These are phyloP conservation scores for Hanseniaspora osmophila DNA, from an alignment of 805 yeast species.

Conservation along the genomic window DNA sequence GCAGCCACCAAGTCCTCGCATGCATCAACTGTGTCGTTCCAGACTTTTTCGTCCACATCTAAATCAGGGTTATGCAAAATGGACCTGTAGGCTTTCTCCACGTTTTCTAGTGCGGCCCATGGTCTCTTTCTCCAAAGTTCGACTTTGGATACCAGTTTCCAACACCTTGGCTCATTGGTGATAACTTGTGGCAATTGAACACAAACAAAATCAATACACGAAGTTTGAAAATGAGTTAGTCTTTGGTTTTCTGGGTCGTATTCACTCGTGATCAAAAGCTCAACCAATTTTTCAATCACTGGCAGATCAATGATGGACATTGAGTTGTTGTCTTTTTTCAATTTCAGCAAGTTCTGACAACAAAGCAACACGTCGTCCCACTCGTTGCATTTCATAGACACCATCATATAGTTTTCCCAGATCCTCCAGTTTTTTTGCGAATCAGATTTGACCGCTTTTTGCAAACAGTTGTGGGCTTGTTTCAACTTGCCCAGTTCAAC, in stretches of 20 bases:
- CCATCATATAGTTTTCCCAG: conserved; percentile 75
- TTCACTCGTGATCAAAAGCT: conserved; percentile 39
- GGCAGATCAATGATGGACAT: conserved; percentile 63
- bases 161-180: conserved; percentile 44
- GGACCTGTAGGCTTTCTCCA: conserved; percentile 78
- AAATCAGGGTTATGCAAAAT: conserved; percentile 50
- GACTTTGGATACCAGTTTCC: conserved; percentile 76
- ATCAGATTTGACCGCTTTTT: conserved; percentile 62
- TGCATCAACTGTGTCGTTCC: conserved; percentile 70
- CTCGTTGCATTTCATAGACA: conserved; percentile 67
- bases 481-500: conserved; percentile 46
- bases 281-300: conserved; percentile 59
- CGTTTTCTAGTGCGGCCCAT: conserved; percentile 75
- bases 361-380: conserved; percentile 84
- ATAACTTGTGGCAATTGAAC: conserved; percentile 53
- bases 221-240: conserved; percentile 47
- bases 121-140: conserved; percentile 79
- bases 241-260: conserved; percentile 25
- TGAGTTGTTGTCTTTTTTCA: conserved; percentile 41
- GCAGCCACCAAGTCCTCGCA: conserved; percentile 73
- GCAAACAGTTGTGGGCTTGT: conserved; percentile 77
- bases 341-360: conserved; percentile 43
- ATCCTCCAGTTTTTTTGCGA: conserved; percentile 73
- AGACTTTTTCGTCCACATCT: conserved; percentile 41
- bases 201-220: conserved; percentile 61